These are phyloP conservation scores for Eragrostis nindensis DNA, from an alignment of 176 grass and related monocot species.

Conservation along the genomic window DNA sequence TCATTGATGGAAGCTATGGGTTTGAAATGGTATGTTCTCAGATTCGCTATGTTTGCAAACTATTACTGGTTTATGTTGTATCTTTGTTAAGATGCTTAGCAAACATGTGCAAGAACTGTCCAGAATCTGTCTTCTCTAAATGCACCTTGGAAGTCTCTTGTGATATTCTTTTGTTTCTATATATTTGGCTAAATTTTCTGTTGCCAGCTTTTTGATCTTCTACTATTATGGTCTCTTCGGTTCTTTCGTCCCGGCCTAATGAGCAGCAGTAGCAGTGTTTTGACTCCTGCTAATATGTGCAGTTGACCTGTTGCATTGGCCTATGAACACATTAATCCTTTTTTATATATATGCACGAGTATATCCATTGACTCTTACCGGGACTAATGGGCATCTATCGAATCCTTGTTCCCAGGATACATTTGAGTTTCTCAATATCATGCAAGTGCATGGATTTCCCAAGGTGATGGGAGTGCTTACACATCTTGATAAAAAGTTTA, in stretches of 20 bases:
- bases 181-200: conserved; percentile 8
- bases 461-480: conserved; percentile 98
- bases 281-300: background rate
- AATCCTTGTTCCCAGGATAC: conserved; percentile 76
- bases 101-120: background rate
- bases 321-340: conserved; percentile 1
- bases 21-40: conserved; percentile 95
- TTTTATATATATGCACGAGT: conserved; percentile 4
- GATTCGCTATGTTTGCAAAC: conserved; percentile 22
- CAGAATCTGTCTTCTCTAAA: conserved; percentile 2
- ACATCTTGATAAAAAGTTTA: conserved; percentile 95
- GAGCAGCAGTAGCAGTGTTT: conserved; percentile 1
- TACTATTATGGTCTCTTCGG: background rate
- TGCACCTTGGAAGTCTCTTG: background rate
- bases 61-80: conserved; percentile 33
- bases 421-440: conserved; percentile 97
- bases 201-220: background rate
- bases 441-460: conserved; percentile 98
- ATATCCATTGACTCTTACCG: background rate
- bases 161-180: background rate
- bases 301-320: conserved; percentile 7
- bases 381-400: conserved; percentile 20
- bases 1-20: conserved; percentile 96
- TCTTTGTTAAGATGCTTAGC: conserved; percentile 8
- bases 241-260: background rate